Base-by-base conservation (phyloP, 192 early-diverging fungal species). In the Pilobolus umbonatus region DNA sequence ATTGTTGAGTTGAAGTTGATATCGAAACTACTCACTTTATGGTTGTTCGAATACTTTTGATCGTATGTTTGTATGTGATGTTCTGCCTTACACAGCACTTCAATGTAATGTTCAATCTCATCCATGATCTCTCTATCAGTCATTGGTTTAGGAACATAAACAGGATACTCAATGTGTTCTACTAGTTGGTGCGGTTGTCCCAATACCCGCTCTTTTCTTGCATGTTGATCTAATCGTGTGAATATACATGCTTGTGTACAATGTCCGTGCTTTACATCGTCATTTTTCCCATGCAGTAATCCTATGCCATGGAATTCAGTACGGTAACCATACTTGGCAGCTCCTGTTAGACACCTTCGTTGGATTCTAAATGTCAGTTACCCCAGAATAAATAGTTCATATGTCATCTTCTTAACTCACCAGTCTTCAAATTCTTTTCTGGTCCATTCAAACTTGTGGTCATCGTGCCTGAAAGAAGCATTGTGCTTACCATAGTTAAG, bases 371-470 rank as follows among this genome's bases (percentile, higher is more conserved):
- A 49, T 34, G 8, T 34, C 19, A n/a, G 19, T 32, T 12, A 47
- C 29, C 48, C 14, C 17, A 1, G 14, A 49, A 30, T 32, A 19
- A 17, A n/a, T n/a, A n/a, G 7, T 21, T 10, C 2, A 45, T 47
- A 30, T 43, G 10, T 28, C 10, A 15, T 43, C 14, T 8, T 46
- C 15, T 47, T 21, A 44, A 28, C 57, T 40, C 68, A 88, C 93
- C 93, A 98, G 0, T 58, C 31, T 55, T 86, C 55, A 69, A 98
- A 98, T 64, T 94, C 82, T 19, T 60, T 62, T 9, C 92, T 78
- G n/a, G 93, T 94, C 95, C 95, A 98, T 74, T 98, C 95, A 70
- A 95, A 98, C 48, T 84, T 85, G 72, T 98, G 95, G 70, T 98
- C 95, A 34, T 76, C 78, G 63, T 95, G 82, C 30, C 95, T 78